These are phyloP conservation scores for Cladobotryum protrusum DNA, from an alignment of 2,329 filamentous ascomycete species.

Conservation along the genomic window DNA sequence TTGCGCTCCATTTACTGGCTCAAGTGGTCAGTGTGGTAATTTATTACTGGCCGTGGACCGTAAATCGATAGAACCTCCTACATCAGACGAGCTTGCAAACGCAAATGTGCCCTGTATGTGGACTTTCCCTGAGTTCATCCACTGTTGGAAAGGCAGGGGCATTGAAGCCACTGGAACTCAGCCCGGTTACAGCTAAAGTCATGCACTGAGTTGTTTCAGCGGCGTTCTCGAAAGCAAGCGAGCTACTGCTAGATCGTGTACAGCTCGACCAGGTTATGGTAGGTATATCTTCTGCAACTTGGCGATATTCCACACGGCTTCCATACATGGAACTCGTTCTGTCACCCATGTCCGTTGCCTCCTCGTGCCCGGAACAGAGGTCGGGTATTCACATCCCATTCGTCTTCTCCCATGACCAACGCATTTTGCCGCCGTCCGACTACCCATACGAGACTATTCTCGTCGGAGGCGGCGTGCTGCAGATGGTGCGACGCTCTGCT, in stretches of 20 bases:
- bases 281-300: neutral
- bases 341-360: slow-evolving; percentile 5
- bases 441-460: slow-evolving; percentile 31
- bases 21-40: neutral
- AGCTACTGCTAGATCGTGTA: slow-evolving; percentile 9
- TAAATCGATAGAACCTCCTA: neutral
- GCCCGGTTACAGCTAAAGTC: slow-evolving; percentile 2
- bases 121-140: slow-evolving; percentile 1
- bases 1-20: neutral
- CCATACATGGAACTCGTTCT: neutral
- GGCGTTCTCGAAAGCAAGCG: neutral
- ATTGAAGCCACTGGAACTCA: slow-evolving; percentile 8
- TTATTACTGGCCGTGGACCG: no score
- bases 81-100: neutral
- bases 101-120: neutral
- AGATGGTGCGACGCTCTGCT: slow-evolving; percentile 22
- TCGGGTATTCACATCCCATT: neutral
- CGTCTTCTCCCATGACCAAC: neutral
- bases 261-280: slow-evolving; percentile 6
- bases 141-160: slow-evolving; percentile 4
- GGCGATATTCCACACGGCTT: slow-evolving; percentile 3
- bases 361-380: slow-evolving; percentile 1
- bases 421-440: slow-evolving; percentile 1
- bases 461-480: slow-evolving; percentile 28
- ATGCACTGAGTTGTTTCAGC: neutral